Base-by-base conservation (phyloP, 1,284 basidiomycete genomes). In the Heterobasidion occidentale region DNA sequence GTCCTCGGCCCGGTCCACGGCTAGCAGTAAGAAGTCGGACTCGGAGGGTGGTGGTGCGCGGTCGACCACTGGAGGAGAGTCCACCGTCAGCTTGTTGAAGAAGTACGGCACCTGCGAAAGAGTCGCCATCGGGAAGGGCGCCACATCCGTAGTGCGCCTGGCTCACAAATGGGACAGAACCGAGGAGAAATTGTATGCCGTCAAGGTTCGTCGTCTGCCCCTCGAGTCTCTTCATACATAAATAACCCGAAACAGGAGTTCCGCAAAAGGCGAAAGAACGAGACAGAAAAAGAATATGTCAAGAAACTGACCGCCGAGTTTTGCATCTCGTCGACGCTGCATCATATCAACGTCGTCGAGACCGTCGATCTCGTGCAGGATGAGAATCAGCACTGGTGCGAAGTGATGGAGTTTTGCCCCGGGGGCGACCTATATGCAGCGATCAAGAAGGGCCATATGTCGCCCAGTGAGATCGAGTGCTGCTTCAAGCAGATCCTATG, bases 281-380 rank as follows among this genome's bases (percentile, higher is more conserved):
- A 99, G 76, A 88, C 94, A 2, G 95, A 99, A 73, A 98, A 98
- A 74, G 97, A 99, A 74, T 99, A 99, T 68, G 89, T 99, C 76
- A 99, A 99, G 84, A 99, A 99, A 74, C 88, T 99, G 65, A 99
- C 96, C 1, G 94, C 96, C 20, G 96, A 99, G 71, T 99, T 99
- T 72, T 99, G 96, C 74, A 99, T 99, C 62, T 96, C 94, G 36
- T 98, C 95, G 36, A 98, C 97, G 1, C 75, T 99, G 47, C 95
- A 98, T 70, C 96, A 98, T 69, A 78, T 86, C 69, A 99, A 99
- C 71, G 83, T 99, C 65, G 95, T 99, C 67, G 96, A 99, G 77
- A 99, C 96, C 2, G 97, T 99, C 59, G 96, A 99, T 73, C 84
- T 99, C 62, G 91, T 99, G 33, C 96, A 99, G 68, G 96, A 99